Evolutionary conservation across 352 stramenopile species (phyloP), one percentile per base, ranked within the genome.

Genomic region (Phytophthora meadii): DNA sequence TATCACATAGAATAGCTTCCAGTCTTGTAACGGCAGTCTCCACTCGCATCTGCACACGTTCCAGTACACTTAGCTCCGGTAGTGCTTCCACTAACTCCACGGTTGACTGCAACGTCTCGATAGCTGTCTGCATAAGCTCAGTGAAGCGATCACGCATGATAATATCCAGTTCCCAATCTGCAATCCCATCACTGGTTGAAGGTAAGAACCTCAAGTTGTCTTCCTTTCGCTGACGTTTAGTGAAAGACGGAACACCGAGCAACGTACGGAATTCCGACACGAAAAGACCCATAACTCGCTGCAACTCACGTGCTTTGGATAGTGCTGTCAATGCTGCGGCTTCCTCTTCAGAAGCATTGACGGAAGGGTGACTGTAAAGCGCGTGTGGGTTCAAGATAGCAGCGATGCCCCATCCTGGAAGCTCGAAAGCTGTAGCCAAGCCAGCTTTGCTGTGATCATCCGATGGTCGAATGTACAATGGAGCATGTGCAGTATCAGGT

Each of bases 81-180:
- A 95, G 85, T 24, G 82, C 70, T 25, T 76, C 69, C 24, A 95
- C 84, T 4, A 95, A 79, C 51, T 86, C 58, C 40, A 88, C 74
- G 40, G 88, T 91, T 22, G 87, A 93, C 56, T 85, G 79, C 30
- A 95, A 69, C 45, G 82, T 89, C 53, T 87, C 71, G 40, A 94
- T 79, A 6, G 76, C 77, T 28, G 80, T 74, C 12, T 75, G 69
- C 54, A 90, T 70, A 48, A 92, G 79, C 7, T 78, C 88, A 7
- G 74, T 58, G 19, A 90, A 85, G 3, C 82, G 81, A 30, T 60
- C 37, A 10, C 61, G 70, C 28, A 84, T 75, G 15, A 92, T 50
- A 0, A 81, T 48, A 45, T 93, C 87, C 44, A 95, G 46, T 34
- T 95, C 87, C 87, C 87, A 95, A 41, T 92, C 76, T 0, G 84